Evolutionary conservation across 176 grass and related monocot genomes (phyloP).

Genomic region (Carex scoparia): DNA sequence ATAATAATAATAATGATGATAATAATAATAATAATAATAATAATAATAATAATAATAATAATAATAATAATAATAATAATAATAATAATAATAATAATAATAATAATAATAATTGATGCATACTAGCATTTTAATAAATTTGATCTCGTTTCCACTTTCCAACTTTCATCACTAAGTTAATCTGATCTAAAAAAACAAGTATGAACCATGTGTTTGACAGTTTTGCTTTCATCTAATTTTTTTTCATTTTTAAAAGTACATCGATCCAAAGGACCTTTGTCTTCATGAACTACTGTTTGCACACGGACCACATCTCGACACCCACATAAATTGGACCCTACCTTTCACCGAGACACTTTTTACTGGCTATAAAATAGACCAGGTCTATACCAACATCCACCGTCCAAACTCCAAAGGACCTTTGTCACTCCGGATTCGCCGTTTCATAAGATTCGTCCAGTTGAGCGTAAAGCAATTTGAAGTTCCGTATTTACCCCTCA

Average conservation of each 20-base stretch:
- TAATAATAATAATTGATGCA: too few relatives aligned
- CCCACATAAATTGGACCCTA: neutral
- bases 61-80: too few relatives aligned
- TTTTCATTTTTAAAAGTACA: neutral
- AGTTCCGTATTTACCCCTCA: neutral
- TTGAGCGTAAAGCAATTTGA: neutral
- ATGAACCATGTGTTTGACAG: slow-evolving; percentile 13
- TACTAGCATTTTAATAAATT: too few relatives aligned
- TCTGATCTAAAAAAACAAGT: neutral
- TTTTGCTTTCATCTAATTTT: neutral
- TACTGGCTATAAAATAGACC: neutral
- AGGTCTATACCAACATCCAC: neutral
- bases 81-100: too few relatives aligned
- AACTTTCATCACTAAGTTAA: neutral
- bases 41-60: too few relatives aligned
- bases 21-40: too few relatives aligned
- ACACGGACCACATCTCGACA: neutral
- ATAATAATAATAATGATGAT: too few relatives aligned
- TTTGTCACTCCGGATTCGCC: slow-evolving; percentile 9
- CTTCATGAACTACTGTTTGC: neutral
- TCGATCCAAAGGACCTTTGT: slow-evolving; percentile 18
- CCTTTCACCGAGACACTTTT: neutral
- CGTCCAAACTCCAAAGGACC: slow-evolving; percentile 9
- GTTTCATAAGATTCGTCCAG: slow-evolving; percentile 4
- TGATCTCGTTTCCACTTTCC: neutral